phyloP scores from a whole-genome alignment of 2,329 filamentous ascomycete genomes.

The Stemphylium beticola region DNA sequence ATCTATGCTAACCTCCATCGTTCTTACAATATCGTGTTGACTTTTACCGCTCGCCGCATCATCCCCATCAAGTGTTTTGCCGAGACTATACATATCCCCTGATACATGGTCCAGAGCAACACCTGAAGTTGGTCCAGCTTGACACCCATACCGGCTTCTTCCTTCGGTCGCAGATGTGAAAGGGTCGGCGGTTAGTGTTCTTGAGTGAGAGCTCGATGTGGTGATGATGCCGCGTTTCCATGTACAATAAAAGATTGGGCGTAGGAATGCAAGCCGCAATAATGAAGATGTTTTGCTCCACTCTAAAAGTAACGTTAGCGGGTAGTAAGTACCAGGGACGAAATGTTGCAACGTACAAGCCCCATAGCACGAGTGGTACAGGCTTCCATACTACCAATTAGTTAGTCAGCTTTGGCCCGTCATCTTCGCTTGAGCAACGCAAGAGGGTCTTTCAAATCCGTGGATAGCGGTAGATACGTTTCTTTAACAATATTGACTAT shows the following conservation, averaged over 20 bases:
- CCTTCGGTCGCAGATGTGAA: background rate
- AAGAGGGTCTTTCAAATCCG: slow-evolving; percentile 3
- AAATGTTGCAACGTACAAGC: background rate
- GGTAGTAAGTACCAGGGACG: no score
- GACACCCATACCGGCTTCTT: background rate
- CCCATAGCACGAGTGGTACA: background rate
- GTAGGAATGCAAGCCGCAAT: slow-evolving; percentile 19
- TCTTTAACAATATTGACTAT: slow-evolving; percentile 14
- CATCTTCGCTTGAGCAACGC: background rate
- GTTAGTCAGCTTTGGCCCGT: background rate
- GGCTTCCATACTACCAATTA: background rate
- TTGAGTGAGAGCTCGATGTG: background rate
- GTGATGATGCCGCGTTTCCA: slow-evolving; percentile 2
- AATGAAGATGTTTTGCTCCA: slow-evolving; percentile 17
- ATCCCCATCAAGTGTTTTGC: background rate
- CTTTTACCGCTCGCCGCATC: background rate
- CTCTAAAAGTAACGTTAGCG: background rate
- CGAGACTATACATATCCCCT: background rate
- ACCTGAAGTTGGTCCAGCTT: background rate
- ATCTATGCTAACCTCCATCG: background rate
- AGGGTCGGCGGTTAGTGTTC: background rate
- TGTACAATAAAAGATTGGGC: slow-evolving; percentile 10
- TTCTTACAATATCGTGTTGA: background rate
- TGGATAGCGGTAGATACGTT: slow-evolving; percentile 11
- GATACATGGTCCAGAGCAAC: background rate